A percentile compares a stretch with the other conserved stretches of the same genome.
Conservation (phyloP, 202 grass and related monocot species). For the Saccharum hybrid region DNA sequence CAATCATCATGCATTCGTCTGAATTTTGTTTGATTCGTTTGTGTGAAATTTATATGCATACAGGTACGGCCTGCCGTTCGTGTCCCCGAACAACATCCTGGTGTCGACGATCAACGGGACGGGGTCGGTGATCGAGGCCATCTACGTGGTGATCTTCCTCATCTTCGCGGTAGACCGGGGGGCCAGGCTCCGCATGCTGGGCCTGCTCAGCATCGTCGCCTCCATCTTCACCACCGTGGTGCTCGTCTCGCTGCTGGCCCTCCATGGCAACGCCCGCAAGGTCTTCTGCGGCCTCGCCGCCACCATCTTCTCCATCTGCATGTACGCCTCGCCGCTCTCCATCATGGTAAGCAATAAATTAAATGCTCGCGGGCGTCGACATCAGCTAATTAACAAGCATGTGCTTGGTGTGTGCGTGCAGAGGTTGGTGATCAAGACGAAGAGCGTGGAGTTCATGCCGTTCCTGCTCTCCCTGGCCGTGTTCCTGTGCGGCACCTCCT, state of each 20-base stretch:
- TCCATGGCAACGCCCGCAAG: slow-evolving; percentile 72
- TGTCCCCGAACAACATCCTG: slow-evolving; percentile 94
- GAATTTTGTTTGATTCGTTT: neutral
- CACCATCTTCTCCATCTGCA: slow-evolving; percentile 91
- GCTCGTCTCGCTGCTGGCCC: slow-evolving; percentile 72
- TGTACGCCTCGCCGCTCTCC: slow-evolving; percentile 97
- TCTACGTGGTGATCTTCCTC: slow-evolving; percentile 94
- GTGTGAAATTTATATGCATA: neutral
- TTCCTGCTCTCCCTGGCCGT: slow-evolving; percentile 92
- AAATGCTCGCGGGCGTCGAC: no score
- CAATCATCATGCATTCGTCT: neutral
- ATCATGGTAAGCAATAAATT: slow-evolving; percentile 70
- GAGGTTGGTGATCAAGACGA: slow-evolving; percentile 98
- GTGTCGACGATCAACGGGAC: slow-evolving; percentile 93
- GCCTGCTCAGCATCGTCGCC: slow-evolving; percentile 58
- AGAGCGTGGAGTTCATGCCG: slow-evolving; percentile 99
- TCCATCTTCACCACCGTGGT: slow-evolving; percentile 66
- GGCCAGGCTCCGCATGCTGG: slow-evolving; percentile 53
- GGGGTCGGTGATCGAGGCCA: slow-evolving; percentile 68
- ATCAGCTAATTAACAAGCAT: neutral
- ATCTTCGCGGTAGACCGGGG: slow-evolving; percentile 68
- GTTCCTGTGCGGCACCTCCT: slow-evolving; percentile 93
- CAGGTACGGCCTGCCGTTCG: slow-evolving; percentile 91
- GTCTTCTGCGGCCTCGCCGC: slow-evolving; percentile 91
- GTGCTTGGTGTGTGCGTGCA: slow-evolving; percentile 38